Conservation (phyloP, 768 basidiomycete species). For the Sporobolomyces roseus region DNA sequence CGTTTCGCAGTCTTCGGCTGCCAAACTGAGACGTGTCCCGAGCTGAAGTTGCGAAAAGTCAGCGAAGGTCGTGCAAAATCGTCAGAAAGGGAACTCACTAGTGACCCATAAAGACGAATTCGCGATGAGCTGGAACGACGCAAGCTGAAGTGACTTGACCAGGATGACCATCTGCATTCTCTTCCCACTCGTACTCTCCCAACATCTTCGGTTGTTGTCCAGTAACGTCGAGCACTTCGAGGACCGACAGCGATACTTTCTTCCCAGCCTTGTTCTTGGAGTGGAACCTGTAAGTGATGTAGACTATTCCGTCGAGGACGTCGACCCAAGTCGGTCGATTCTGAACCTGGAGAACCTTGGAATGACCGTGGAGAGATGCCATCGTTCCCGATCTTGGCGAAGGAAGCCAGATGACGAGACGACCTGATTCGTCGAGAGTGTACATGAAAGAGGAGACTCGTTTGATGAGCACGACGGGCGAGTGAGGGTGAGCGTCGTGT, state of each 20-base stretch:
- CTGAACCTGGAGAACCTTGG: conserved; percentile 4
- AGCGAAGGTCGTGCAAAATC: not conserved
- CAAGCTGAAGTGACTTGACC: conserved; percentile 2
- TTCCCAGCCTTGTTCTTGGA: not conserved
- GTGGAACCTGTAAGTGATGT: not conserved
- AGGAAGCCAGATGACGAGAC: conserved; percentile 27
- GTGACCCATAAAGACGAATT: conserved; percentile 19
- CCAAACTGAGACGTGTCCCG: conserved; percentile 27
- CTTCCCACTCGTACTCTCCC: conserved; percentile 2
- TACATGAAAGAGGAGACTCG: not conserved
- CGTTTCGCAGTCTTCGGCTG: not conserved
- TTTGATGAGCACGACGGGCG: not conserved
- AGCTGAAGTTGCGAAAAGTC: no score
- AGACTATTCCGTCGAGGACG: not conserved
- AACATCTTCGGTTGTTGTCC: not conserved
- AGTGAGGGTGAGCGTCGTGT: conserved; percentile 25
- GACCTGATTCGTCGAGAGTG: conserved; percentile 24
- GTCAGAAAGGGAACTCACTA: not conserved
- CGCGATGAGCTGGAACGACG: conserved; percentile 1
- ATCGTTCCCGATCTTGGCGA: not conserved
- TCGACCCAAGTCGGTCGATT: not conserved
- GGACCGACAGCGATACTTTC: not conserved
- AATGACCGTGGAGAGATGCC: conserved; percentile 12
- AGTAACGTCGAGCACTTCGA: conserved; percentile 7
- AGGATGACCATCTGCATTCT: not conserved